phyloP scores from a whole-genome alignment of 345 rosid species.

The Cardamine chenopodiifolia region DNA sequence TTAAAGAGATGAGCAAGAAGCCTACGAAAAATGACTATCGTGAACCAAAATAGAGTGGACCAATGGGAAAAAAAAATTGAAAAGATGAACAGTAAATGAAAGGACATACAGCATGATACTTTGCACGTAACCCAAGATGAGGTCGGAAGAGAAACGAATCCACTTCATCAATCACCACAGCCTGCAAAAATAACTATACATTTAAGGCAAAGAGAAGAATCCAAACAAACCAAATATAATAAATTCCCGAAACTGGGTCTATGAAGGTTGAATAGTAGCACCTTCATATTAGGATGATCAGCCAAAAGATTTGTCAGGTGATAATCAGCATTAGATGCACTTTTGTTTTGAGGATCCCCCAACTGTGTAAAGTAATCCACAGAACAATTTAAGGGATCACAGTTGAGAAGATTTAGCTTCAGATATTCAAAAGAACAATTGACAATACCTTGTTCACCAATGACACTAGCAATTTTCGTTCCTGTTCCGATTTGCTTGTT shows the following conservation, averaged over 20 bases:
- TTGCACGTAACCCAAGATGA: constrained; percentile 77
- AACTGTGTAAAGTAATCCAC: constrained; percentile 55
- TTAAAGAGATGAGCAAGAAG: constrained; percentile 8
- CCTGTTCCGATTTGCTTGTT: constrained; percentile 92
- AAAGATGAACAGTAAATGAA: background rate
- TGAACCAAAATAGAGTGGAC: background rate
- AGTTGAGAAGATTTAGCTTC: background rate
- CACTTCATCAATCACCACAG: constrained; percentile 90
- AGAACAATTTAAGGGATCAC: constrained; percentile 19
- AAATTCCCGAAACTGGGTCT: background rate
- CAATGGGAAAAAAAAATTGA: background rate
- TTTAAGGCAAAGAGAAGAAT: constrained; percentile 25
- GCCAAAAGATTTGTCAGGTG: constrained; percentile 86
- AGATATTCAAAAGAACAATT: constrained; percentile 6
- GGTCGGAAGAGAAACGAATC: constrained; percentile 93
- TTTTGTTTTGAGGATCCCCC: constrained; percentile 95
- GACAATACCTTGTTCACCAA: constrained; percentile 80
- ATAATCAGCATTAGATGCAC: constrained; percentile 95
- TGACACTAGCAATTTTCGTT: constrained; percentile 78
- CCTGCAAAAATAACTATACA: constrained; percentile 60
- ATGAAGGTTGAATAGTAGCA: constrained; percentile 32
- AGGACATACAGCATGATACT: constrained; percentile 83
- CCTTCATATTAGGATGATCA: constrained; percentile 99
- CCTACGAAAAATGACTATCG: background rate
- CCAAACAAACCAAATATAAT: background rate